Percentiles rank a stretch among this genome's conserved stretches.
Evolutionary conservation across 2,329 filamentous ascomycete genomes (phyloP).

Genomic region (Gremmenia infestans): DNA sequence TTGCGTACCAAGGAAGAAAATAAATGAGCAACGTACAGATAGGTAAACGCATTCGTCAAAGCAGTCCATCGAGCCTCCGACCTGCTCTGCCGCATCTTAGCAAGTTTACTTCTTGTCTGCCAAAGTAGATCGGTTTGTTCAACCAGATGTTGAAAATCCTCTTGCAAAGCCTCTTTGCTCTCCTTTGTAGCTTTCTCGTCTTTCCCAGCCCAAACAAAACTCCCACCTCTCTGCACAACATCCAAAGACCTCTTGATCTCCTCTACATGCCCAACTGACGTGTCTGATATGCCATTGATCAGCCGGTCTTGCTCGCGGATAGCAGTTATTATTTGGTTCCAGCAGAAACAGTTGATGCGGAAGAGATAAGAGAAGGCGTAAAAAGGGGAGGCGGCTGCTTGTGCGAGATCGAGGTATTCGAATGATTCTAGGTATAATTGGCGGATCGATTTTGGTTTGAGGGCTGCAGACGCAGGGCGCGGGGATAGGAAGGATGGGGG

Average conservation of each 20-base stretch:
- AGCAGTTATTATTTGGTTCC: constrained; percentile 28
- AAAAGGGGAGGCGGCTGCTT: constrained; percentile 21
- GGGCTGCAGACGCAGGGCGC: constrained; percentile 7
- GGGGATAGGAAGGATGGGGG: constrained; percentile 20
- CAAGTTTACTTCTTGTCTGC: constrained; percentile 23
- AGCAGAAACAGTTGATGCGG: constrained; percentile 26
- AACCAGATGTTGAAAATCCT: constrained; percentile 27
- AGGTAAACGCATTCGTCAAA: constrained; percentile 28
- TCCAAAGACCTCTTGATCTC: constrained; percentile 24
- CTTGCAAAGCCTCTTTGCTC: constrained; percentile 15
- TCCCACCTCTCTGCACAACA: constrained; percentile 23
- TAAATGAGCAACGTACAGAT: constrained; percentile 17
- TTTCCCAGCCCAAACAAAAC: constrained; percentile 18
- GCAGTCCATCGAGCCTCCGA: constrained; percentile 20
- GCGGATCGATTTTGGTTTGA: constrained; percentile 21
- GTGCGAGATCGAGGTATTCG: constrained; percentile 12
- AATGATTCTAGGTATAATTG: constrained; percentile 26
- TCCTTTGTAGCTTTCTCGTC: constrained; percentile 3
- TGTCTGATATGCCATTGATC: constrained; percentile 26
- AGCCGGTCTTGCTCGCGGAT: constrained; percentile 26
- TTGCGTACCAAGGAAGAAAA: not conserved
- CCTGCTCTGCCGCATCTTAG: constrained; percentile 16
- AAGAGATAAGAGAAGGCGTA: constrained; percentile 23
- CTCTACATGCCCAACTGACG: constrained; percentile 26
- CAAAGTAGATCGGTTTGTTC: constrained; percentile 27